phyloP scores from a whole-genome alignment of 2,329 filamentous ascomycete genomes.

The Trichophyton mentagrophytes region DNA sequence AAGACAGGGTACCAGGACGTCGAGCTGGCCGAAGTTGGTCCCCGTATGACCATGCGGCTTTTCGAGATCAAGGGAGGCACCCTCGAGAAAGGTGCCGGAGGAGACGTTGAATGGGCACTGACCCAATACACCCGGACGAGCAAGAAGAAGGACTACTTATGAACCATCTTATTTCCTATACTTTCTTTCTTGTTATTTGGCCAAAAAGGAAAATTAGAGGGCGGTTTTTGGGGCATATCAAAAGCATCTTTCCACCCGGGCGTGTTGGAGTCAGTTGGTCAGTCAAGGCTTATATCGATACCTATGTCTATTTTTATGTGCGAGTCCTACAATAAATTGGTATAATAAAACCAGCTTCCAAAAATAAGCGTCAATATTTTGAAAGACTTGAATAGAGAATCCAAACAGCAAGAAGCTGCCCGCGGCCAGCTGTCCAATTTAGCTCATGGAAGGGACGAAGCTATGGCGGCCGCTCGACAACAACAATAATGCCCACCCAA shows the following conservation, averaged over 20 bases:
- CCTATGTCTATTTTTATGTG: not conserved
- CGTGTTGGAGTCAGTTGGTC: not conserved
- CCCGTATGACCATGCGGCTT: constrained; percentile 90
- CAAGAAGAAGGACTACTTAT: constrained; percentile 92
- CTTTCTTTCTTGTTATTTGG: not conserved
- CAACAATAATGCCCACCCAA: not conserved
- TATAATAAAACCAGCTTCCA: not conserved
- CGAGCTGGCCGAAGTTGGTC: constrained; percentile 78
- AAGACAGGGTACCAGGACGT: constrained; percentile 82
- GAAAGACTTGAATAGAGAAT: too few relatives aligned
- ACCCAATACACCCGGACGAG: constrained; percentile 90
- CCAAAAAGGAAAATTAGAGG: not conserved
- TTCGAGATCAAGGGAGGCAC: constrained; percentile 91
- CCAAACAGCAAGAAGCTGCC: not conserved
- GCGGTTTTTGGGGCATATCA: not conserved
- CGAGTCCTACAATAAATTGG: not conserved
- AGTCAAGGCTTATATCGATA: not conserved
- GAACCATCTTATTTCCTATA: constrained; percentile 10
- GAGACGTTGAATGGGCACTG: constrained; percentile 91
- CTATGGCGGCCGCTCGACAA: not conserved
- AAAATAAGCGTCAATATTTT: not conserved
- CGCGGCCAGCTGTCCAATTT: too few relatives aligned
- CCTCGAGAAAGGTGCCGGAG: constrained; percentile 75
- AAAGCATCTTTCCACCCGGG: not conserved
- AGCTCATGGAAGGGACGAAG: not conserved